Base-by-base conservation (phyloP, 495 filamentous ascomycete species). In the Paragyromitra xinjiangensis region DNA sequence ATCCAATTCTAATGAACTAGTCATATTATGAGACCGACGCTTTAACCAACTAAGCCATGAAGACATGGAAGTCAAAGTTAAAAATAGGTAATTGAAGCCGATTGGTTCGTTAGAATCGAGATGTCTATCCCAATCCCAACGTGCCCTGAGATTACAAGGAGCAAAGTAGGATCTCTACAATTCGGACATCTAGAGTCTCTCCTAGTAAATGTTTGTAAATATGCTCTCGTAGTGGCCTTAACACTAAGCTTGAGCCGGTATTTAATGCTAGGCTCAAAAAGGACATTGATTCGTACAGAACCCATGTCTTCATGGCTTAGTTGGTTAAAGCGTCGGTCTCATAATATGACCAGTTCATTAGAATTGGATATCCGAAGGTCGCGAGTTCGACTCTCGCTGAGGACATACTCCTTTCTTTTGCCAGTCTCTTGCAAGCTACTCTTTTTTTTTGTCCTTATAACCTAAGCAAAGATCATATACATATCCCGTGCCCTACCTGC, bases 301-400 rank as follows among this genome's bases (percentile, higher is more conserved):
- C 2, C 19, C 45, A 65, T 42, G 70, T 72, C 69, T 81, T 78
- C 66, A 64, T 84, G 82, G 78, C 81, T 84, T 83, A 84, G 81
- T 83, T 84, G 83, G 83, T 84, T 83, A 84, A 82, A 83, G 79
- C 81, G 83, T 83, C 78, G 82, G 81, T 79, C 81, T 83, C 73
- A 83, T 84, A 81, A 59, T 64, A 67, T 79, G 64, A 80, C 71
- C 37, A 70, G 79, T 65, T 72, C 58, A 48, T 78, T 59, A 71
- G 66, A 75, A 55, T 77, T 50, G 69, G 79, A 69, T 51, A 82
- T 82, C 79, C 80, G 80, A 84, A 83, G 82, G 83, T 83, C 83
- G 82, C 81, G 83, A 83, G 83, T 83, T 84, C 80, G 83, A 84
- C 80, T 82, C 83, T 82, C 83, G 82, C 81, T 62, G 64, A 70